Percentiles rank a stretch among this genome's conserved stretches.
Evolutionary conservation across 179 eudicot species (phyloP).

Genomic region (Actinidia chinensis): DNA sequence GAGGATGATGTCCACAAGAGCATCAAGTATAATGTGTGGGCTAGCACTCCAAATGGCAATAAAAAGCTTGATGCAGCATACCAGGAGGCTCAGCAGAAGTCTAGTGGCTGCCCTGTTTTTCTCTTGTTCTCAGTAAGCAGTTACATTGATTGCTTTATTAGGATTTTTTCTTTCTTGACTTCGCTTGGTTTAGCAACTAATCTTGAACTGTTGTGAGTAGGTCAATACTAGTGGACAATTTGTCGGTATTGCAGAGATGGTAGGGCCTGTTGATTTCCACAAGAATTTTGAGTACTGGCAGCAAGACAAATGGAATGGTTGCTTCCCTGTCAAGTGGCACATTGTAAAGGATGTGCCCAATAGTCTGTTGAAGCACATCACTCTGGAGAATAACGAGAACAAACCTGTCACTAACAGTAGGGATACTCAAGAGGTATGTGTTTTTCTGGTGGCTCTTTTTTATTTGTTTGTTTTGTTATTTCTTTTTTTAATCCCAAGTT

Average conservation of each 20-base stretch:
- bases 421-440: constrained; percentile 90
- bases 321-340: constrained; percentile 95
- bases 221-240: constrained; percentile 96
- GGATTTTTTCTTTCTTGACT: neutral
- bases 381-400: constrained; percentile 81
- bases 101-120: constrained; percentile 73
- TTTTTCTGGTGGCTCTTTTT: neutral
- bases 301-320: constrained; percentile 96
- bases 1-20: constrained; percentile 97
- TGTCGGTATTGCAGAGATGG: constrained; percentile 95
- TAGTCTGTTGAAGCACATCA: constrained; percentile 81
- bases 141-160: neutral
- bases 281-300: constrained; percentile 92
- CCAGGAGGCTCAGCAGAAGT: constrained; percentile 63
- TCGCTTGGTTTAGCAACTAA: constrained; percentile 5
- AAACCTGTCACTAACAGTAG: constrained; percentile 96
- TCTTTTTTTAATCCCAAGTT: neutral
- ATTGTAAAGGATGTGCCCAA: constrained; percentile 90
- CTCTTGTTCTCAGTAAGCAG: constrained; percentile 74
- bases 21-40: constrained; percentile 83
- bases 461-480: neutral
- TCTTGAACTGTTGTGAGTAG: constrained; percentile 27
- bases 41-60: constrained; percentile 94
- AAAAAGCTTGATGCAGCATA: constrained; percentile 90
- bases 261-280: constrained; percentile 81